Percentiles rank a stretch among this genome's conserved stretches.
These are phyloP conservation scores for Suillus plorans DNA, from an alignment of 768 basidiomycete species.

Conservation along the genomic window DNA sequence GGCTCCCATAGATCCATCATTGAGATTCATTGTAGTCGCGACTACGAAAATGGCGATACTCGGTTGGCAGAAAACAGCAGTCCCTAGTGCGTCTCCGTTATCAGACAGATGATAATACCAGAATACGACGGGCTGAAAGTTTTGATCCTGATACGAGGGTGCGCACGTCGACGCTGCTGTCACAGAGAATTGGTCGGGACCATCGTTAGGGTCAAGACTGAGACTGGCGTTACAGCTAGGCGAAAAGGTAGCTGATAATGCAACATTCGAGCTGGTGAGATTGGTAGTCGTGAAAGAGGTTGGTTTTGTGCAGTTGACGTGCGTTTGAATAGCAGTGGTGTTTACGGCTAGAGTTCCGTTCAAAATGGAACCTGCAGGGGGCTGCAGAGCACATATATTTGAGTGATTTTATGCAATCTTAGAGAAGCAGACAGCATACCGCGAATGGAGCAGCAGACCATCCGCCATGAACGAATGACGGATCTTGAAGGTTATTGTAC, in stretches of 20 bases:
- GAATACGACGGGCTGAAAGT: constrained; percentile 61
- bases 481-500: constrained; percentile 46
- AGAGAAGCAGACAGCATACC: constrained; percentile 29
- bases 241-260: constrained; percentile 43
- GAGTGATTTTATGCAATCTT: background rate
- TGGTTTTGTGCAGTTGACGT: constrained; percentile 47
- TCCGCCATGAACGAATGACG: constrained; percentile 49
- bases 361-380: constrained; percentile 40
- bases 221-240: constrained; percentile 45
- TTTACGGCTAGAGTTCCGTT: constrained; percentile 55
- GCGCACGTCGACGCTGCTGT: constrained; percentile 34
- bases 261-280: constrained; percentile 27
- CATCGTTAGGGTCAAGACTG: constrained; percentile 36
- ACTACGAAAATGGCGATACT: constrained; percentile 45
- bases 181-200: constrained; percentile 52
- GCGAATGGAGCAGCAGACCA: constrained; percentile 59
- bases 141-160: constrained; percentile 29
- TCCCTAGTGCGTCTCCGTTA: constrained; percentile 37
- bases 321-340: constrained; percentile 48
- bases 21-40: constrained; percentile 42
- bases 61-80: constrained; percentile 59
- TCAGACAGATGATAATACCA: constrained; percentile 51
- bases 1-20: constrained; percentile 38
- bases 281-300: constrained; percentile 24
- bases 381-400: constrained; percentile 28